A percentile compares a stretch with the other conserved stretches of the same genome.
phyloP scores from a whole-genome alignment of 495 filamentous ascomycete species.

The Podospora sp. region DNA sequence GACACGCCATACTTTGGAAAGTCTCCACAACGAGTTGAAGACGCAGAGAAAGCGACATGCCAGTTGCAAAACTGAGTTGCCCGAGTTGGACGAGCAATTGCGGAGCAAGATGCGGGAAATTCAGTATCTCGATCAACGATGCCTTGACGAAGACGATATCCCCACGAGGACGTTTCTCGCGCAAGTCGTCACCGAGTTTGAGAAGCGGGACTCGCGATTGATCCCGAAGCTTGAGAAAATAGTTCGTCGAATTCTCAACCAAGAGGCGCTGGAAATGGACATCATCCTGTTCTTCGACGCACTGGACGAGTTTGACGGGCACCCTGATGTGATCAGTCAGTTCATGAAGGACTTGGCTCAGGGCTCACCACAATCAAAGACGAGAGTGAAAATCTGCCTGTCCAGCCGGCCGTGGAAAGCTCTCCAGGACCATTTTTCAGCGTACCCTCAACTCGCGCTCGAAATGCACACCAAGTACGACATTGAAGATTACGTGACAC shows the following conservation, averaged over 20 bases:
- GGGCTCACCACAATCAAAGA: neutral
- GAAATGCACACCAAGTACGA: neutral
- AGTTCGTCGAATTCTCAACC: neutral
- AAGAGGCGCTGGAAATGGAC: neutral
- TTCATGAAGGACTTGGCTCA: neutral
- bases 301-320: too few relatives aligned
- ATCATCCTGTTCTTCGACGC: constrained; percentile 30
- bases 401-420: neutral
- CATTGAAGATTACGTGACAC: neutral
- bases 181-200: too few relatives aligned
- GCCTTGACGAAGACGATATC: too few relatives aligned
- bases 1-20: too few relatives aligned
- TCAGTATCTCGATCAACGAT: too few relatives aligned
- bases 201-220: neutral
- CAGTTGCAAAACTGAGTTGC: too few relatives aligned
- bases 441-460: neutral
- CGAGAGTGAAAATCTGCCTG: neutral
- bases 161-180: too few relatives aligned
- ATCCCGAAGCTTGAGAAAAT: neutral
- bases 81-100: too few relatives aligned
- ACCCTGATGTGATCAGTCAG: neutral
- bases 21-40: too few relatives aligned
- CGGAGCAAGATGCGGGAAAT: too few relatives aligned
- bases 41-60: too few relatives aligned
- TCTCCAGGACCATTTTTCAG: neutral